These are phyloP conservation scores for Pisolithus thermaeus DNA, from an alignment of 1,284 basidiomycete genomes.

Conservation along the genomic window DNA sequence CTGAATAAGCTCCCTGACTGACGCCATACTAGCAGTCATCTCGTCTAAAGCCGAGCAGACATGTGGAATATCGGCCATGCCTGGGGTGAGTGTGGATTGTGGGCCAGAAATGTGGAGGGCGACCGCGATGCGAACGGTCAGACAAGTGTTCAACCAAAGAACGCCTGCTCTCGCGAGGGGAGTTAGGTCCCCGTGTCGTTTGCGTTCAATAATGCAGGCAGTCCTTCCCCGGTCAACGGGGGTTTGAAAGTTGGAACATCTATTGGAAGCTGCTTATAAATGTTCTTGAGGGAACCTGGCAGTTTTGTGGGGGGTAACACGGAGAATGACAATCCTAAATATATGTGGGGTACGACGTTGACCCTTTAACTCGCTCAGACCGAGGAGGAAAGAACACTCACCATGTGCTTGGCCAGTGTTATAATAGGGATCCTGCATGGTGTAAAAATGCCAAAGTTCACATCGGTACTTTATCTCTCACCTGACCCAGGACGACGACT, in stretches of 20 bases:
- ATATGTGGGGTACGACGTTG: neutral
- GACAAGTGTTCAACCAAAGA: constrained; percentile 81
- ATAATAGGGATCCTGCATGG: constrained; percentile 61
- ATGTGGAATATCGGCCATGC: constrained; percentile 13
- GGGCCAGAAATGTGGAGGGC: no score
- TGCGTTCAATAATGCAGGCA: neutral
- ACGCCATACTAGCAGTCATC: constrained; percentile 57
- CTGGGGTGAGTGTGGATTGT: no score
- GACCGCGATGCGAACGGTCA: no score
- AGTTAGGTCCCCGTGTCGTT: constrained; percentile 54
- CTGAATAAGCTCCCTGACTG: constrained; percentile 53
- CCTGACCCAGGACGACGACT: no score
- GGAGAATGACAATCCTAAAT: constrained; percentile 73
- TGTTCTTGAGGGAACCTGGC: constrained; percentile 80
- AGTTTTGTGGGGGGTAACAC: constrained; percentile 72
- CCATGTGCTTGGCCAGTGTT: constrained; percentile 68
- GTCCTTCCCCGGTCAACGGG: constrained; percentile 67
- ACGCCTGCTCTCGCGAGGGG: constrained; percentile 82
- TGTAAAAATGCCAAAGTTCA: neutral
- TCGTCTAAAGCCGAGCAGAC: constrained; percentile 44
- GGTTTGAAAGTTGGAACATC: constrained; percentile 71
- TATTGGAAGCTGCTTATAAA: constrained; percentile 78
- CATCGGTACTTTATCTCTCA: neutral
- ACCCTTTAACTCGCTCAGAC: no score
- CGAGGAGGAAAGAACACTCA: constrained; percentile 14